phyloP scores from a whole-genome alignment of 2,329 filamentous ascomycete genomes.

The Tolypocladium ovalisporum region DNA sequence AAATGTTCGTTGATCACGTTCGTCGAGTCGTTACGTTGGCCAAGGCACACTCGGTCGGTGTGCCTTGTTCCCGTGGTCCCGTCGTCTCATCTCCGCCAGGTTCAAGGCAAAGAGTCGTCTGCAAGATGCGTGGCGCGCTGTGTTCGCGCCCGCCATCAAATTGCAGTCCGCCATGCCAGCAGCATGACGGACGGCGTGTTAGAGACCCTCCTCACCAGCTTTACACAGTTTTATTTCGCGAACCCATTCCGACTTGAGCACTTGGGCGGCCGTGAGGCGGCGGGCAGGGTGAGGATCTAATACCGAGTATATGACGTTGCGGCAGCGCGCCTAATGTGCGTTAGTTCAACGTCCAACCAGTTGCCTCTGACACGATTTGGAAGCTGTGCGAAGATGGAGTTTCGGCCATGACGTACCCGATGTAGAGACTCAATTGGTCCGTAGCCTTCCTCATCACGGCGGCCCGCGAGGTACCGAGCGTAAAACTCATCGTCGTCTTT shows the following conservation, averaged over 20 bases:
- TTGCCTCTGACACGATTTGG: neutral
- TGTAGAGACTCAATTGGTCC: slow-evolving; percentile 92
- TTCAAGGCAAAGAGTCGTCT: slow-evolving; percentile 8
- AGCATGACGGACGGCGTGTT: slow-evolving; percentile 22
- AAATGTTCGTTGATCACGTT: slow-evolving; percentile 6
- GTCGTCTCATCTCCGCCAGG: slow-evolving; percentile 6
- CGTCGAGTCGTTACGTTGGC: slow-evolving; percentile 7
- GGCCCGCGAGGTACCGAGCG: slow-evolving; percentile 82
- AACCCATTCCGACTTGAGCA: slow-evolving; percentile 97
- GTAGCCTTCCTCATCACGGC: slow-evolving; percentile 91
- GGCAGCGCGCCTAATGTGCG: slow-evolving; percentile 67
- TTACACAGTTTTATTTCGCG: slow-evolving; percentile 96
- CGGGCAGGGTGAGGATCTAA: slow-evolving; percentile 87
- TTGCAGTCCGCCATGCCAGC: slow-evolving; percentile 16
- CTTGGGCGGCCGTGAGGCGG: slow-evolving; percentile 90
- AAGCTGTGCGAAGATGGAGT: neutral
- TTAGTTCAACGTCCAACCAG: neutral
- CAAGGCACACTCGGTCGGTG: slow-evolving; percentile 2
- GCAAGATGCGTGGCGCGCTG: slow-evolving; percentile 11
- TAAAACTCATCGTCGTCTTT: slow-evolving; percentile 98
- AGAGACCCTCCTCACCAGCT: slow-evolving; percentile 91
- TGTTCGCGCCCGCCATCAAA: slow-evolving; percentile 7
- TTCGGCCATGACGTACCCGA: slow-evolving; percentile 54
- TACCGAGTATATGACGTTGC: slow-evolving; percentile 98
- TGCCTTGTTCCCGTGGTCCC: slow-evolving; percentile 3